These are phyloP conservation scores for Zizania palustris DNA, from an alignment of 202 grass and related monocot species.

Conservation along the genomic window DNA sequence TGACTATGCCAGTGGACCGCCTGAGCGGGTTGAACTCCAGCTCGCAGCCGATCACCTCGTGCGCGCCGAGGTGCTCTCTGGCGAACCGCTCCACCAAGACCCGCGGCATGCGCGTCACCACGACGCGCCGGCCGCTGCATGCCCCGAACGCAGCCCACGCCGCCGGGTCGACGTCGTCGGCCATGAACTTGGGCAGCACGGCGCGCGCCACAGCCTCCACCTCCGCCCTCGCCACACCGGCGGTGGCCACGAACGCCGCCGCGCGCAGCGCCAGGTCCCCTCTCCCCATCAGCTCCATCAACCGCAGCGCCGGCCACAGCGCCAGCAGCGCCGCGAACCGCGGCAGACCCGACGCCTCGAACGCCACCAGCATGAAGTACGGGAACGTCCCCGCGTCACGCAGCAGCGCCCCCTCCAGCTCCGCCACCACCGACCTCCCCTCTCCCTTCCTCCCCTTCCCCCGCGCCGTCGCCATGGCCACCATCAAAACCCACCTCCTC, in stretches of 20 bases:
- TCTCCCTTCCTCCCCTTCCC: not conserved
- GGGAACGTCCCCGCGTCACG: conserved; percentile 58
- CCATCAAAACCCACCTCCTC: not conserved
- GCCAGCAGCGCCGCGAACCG: conserved; percentile 68
- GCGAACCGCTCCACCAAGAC: conserved; percentile 80
- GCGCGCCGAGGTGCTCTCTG: conserved; percentile 76
- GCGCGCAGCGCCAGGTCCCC: conserved; percentile 39
- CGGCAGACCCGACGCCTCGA: conserved; percentile 66
- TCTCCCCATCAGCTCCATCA: conserved; percentile 36
- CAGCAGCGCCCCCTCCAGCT: conserved; percentile 77
- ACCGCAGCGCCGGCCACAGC: conserved; percentile 59
- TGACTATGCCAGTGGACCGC: conserved; percentile 50
- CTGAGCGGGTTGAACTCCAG: conserved; percentile 58
- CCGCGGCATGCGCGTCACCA: conserved; percentile 64
- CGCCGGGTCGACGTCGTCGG: conserved; percentile 71
- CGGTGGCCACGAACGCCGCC: conserved; percentile 63
- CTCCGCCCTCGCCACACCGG: conserved; percentile 52
- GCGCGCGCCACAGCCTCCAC: conserved; percentile 76
- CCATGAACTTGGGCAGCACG: conserved; percentile 94
- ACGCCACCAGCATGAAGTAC: conserved; percentile 86
- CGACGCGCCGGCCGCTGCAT: conserved; percentile 48
- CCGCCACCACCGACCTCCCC: conserved; percentile 51
- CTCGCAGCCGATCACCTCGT: conserved; percentile 69
- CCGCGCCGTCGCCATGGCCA: not conserved
- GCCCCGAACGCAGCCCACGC: conserved; percentile 63